These are phyloP conservation scores for Trypanosoma theileri DNA, from an alignment of 208 protist genomes.

Conservation along the genomic window DNA sequence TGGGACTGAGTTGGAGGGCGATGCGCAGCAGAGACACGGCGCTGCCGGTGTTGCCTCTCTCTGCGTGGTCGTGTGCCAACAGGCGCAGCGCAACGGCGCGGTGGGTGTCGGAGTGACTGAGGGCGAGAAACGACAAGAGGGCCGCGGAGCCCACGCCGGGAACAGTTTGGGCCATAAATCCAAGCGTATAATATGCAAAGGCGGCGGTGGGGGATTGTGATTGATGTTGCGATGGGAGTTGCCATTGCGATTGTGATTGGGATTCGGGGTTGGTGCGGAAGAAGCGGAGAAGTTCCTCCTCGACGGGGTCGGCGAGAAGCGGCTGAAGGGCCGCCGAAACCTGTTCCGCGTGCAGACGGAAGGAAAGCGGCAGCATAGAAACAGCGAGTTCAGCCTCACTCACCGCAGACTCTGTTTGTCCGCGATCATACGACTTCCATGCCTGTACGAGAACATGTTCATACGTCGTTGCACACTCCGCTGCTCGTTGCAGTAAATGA, in stretches of 20 bases:
- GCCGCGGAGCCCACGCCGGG: background rate
- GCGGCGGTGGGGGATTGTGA: background rate
- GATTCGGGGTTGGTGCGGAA: background rate
- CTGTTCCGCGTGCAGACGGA: background rate
- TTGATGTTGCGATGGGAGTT: too few species aligned
- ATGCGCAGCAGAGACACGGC: background rate
- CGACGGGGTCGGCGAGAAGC: background rate
- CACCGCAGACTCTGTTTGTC: background rate
- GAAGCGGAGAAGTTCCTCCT: background rate
- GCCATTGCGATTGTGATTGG: too few species aligned
- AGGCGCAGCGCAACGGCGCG: background rate
- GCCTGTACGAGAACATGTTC: conserved; percentile 2
- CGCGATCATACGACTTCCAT: conserved; percentile 3
- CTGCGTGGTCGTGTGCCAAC: background rate
- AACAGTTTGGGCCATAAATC: background rate
- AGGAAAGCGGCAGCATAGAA: background rate
- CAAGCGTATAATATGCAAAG: background rate
- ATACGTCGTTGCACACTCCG: background rate
- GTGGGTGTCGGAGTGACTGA: background rate
- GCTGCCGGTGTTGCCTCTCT: background rate
- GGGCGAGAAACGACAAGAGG: background rate
- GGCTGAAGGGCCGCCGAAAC: background rate
- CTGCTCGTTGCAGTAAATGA: background rate
- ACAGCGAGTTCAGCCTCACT: conserved; percentile 8
- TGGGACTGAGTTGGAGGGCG: background rate